Conservation (phyloP, 495 filamentous ascomycete genomes). For the Achaetomiella virescens region DNA sequence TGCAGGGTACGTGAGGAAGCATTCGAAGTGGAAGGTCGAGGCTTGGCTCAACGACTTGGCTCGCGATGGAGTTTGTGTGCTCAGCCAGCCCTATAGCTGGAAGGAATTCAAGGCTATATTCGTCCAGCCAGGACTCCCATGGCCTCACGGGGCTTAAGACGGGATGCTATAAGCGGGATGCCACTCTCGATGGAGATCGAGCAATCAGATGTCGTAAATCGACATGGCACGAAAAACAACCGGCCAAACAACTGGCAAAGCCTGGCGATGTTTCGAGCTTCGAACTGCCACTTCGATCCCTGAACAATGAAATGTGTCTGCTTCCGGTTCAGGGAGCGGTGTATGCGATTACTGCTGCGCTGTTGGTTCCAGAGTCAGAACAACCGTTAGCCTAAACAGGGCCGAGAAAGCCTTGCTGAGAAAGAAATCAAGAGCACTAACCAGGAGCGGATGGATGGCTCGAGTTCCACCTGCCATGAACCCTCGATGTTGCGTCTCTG, state of each 20-base stretch:
- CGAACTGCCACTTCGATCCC: slow-evolving; percentile 1
- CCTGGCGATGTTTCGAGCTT: slow-evolving; percentile 9
- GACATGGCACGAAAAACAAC: slow-evolving; percentile 19
- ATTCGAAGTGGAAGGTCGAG: too few species aligned
- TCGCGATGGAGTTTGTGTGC: not conserved
- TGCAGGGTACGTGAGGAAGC: too few species aligned
- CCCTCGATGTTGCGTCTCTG: slow-evolving; percentile 21
- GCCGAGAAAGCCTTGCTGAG: not conserved
- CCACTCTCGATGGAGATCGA: slow-evolving; percentile 11
- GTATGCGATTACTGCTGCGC: not conserved
- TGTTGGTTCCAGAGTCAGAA: slow-evolving; percentile 1
- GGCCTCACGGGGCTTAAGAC: slow-evolving; percentile 15
- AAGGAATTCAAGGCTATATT: slow-evolving; percentile 13
- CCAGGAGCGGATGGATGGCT: slow-evolving; percentile 19
- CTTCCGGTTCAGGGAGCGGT: slow-evolving; percentile 4
- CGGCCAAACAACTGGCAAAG: slow-evolving; percentile 23
- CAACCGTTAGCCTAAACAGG: slow-evolving; percentile 11
- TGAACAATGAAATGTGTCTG: not conserved
- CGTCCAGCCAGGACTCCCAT: slow-evolving; percentile 13
- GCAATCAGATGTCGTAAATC: slow-evolving; percentile 15
- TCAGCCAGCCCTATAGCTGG: slow-evolving; percentile 19
- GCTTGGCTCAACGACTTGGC: slow-evolving; percentile 1
- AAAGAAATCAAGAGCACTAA: slow-evolving; percentile 9
- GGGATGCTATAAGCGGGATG: slow-evolving; percentile 6
- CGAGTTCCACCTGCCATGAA: slow-evolving; percentile 22